Evolutionary conservation across 2,329 filamentous ascomycete genomes (phyloP).

Genomic region (Helotiales sp.): DNA sequence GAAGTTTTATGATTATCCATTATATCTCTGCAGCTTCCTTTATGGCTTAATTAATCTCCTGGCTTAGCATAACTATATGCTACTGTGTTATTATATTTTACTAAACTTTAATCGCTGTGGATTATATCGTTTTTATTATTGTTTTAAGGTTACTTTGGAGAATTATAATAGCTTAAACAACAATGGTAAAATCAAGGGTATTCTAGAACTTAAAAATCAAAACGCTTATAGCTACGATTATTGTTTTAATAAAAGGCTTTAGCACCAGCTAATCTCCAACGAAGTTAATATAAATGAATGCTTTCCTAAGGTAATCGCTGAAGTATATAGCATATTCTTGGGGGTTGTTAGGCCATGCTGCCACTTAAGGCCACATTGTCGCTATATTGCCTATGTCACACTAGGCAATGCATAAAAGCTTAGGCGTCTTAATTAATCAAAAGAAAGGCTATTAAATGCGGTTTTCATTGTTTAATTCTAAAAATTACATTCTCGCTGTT

Average conservation of each 20-base stretch:
- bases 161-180: too few species aligned
- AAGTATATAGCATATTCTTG: conserved; percentile 14
- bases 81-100: conserved; percentile 8
- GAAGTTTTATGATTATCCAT: conserved; percentile 10
- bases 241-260: conserved; percentile 10
- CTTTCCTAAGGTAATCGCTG: conserved; percentile 18
- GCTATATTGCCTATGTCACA: too few species aligned
- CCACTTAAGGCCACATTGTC: too few species aligned
- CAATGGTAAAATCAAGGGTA: conserved; percentile 10
- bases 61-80: conserved; percentile 9
- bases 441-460: too few species aligned
- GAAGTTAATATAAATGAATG: conserved; percentile 17
- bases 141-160: conserved; percentile 14
- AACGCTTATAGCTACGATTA: conserved; percentile 16
- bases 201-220: conserved; percentile 18
- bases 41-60: conserved; percentile 13
- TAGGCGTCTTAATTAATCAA: too few species aligned
- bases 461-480: too few species aligned
- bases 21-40: conserved; percentile 5
- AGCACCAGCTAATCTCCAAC: conserved; percentile 10
- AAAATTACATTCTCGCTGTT: too few species aligned
- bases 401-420: too few species aligned
- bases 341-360: too few species aligned
- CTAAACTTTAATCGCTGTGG: conserved; percentile 12
- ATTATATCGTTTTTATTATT: not conserved